Percentiles rank a stretch among this genome's conserved stretches.
These are phyloP conservation scores for Rhododendron ferrugineum DNA, from an alignment of 148 eudicot genomes.

Conservation along the genomic window DNA sequence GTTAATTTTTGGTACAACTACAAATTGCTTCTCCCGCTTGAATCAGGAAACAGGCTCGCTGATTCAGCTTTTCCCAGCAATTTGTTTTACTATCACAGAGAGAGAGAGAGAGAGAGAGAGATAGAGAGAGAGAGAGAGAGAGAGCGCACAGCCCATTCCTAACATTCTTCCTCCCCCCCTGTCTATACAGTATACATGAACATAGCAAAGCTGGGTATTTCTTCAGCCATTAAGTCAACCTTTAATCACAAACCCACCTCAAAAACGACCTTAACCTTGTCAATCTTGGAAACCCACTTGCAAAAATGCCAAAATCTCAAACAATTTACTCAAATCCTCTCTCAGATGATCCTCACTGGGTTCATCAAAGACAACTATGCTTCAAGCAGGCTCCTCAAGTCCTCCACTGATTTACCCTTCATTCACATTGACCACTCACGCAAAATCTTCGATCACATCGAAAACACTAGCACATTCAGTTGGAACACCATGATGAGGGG, in stretches of 20 bases:
- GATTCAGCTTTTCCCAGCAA: too few relatives aligned
- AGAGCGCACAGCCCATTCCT: background rate
- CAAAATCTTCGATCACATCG: conserved; percentile 39
- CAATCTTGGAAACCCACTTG: conserved; percentile 49
- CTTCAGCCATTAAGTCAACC: conserved; percentile 32
- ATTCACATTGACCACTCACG: conserved; percentile 34
- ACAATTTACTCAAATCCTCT: conserved; percentile 52
- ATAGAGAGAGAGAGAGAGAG: background rate
- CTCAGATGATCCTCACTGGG: conserved; percentile 48
- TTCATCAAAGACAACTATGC: conserved; percentile 53
- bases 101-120: background rate
- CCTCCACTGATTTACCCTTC: conserved; percentile 36
- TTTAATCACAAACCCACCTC: conserved; percentile 14
- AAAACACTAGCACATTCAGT: conserved; percentile 45
- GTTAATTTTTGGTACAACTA: too few relatives aligned
- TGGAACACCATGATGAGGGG: conserved; percentile 72
- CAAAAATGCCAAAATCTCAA: conserved; percentile 31
- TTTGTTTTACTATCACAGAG: too few relatives aligned
- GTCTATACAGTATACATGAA: conserved; percentile 16
- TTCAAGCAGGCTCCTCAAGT: conserved; percentile 57
- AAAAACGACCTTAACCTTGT: conserved; percentile 31
- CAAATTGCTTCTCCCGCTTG: too few relatives aligned
- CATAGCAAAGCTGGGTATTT: conserved; percentile 23
- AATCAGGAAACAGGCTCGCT: too few relatives aligned
- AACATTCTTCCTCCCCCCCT: too few relatives aligned